A percentile compares a stretch with the other conserved stretches of the same genome.
phyloP scores from a whole-genome alignment of 2,329 filamentous ascomycete species.

The Fusarium odoratissimum region DNA sequence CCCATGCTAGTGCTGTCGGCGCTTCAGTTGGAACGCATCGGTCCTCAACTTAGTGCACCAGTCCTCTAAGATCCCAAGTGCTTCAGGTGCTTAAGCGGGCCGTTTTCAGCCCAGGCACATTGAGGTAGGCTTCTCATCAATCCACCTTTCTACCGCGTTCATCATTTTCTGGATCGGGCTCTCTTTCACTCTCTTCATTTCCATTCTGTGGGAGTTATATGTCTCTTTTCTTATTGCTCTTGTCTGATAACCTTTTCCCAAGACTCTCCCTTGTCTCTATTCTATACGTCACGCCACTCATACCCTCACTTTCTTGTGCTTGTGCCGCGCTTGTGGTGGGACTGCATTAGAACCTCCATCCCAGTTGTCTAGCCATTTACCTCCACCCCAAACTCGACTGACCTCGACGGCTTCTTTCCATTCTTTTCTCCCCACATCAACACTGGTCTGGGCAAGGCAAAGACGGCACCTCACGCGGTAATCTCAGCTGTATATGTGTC shows the following conservation, averaged over 20 bases:
- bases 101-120: constrained; percentile 26
- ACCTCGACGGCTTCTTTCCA: constrained; percentile 30
- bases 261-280: constrained; percentile 6
- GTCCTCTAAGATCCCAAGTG: constrained; percentile 6
- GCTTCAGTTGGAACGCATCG: constrained; percentile 27
- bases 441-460: constrained; percentile 18
- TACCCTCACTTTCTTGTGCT: constrained; percentile 24
- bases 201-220: not conserved
- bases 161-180: constrained; percentile 9
- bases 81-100: constrained; percentile 19
- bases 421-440: constrained; percentile 37
- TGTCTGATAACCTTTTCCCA: not conserved
- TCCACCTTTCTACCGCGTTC: constrained; percentile 9
- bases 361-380: constrained; percentile 26
- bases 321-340: constrained; percentile 29
- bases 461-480: constrained; percentile 37
- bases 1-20: constrained; percentile 25
- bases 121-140: constrained; percentile 8
- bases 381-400: constrained; percentile 23
- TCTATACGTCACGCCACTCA: constrained; percentile 34
- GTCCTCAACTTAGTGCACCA: constrained; percentile 11
- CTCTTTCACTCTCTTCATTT: constrained; percentile 12
- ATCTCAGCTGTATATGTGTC: constrained; percentile 38
- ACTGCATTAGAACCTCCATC: constrained; percentile 36
- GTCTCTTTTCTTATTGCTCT: constrained; percentile 2